Evolutionary conservation across 176 grass and related monocot species (phyloP), one percentile per base, ranked within the genome.

Genomic region (Ananas comosus): DNA sequence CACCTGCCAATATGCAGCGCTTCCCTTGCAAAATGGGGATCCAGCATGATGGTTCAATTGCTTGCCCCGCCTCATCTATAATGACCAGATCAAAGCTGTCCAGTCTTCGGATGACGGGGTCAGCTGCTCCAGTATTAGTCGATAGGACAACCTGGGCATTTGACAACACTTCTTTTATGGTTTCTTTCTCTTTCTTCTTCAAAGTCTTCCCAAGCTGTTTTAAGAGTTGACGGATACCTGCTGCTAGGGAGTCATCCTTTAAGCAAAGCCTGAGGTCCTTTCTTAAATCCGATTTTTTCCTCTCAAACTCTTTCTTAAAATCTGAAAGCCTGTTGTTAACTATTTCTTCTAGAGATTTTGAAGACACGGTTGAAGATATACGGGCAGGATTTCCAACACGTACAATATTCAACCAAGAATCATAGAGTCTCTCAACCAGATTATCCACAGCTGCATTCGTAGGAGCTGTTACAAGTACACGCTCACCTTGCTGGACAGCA

Each of bases 1-100:
- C 93, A 47, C 86, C 86, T 16, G 89, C 89, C 66, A 92, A 79
- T 80, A 97, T 83, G 72, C 86, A 92, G 3, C 84, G 89, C 33
- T 92, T 97, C 3, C 89, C 93, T 88, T 90, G 93, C 72, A 97
- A 72, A 74, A 97, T 83, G 65, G 93, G 89, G 76, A 97, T 97
- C 93, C 89, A 97, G 71, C 89, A 90, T 16, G 86, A 87, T 65
- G 93, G 89, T 73, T 97, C 93, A 61, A 83, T 97, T 48, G 81
- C 84, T 76, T 92, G 93, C 53, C 86, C 84, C 57, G 93, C 93
- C 82, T 97, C 93, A 69, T 97, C 93, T 71, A 92, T 77, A 77
- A 97, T 79, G 51, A 97, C 89, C 53, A 97, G 79, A 86, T 90
- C 93, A 85, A 92, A 97, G 17, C 61, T 76, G 71, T 76, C 84